Evolutionary conservation across 73 alveolate genomes (phyloP).

Genomic region (Tetrahymena elliotti): DNA sequence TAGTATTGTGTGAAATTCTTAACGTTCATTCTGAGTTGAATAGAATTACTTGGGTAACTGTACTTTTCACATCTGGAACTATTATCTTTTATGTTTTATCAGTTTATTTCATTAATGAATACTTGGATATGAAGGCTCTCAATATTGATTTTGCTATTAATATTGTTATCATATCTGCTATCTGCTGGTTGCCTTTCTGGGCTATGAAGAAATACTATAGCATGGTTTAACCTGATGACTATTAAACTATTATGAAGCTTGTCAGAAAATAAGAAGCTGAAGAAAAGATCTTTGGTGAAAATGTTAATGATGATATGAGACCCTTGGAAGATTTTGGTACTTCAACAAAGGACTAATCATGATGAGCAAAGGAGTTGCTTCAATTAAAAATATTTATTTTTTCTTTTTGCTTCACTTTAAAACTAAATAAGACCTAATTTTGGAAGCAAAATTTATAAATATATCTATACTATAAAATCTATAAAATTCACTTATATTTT

Average conservation of each 20-base stretch:
- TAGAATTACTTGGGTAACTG: background rate
- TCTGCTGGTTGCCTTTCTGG: background rate
- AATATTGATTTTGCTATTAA: background rate
- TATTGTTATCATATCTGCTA: background rate
- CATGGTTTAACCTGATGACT: background rate
- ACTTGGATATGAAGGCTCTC: background rate
- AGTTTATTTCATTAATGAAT: background rate
- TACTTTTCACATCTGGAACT: background rate
- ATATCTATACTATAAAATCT: background rate
- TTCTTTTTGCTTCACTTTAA: background rate
- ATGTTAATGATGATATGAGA: background rate
- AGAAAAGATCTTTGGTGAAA: background rate
- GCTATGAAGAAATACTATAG: background rate
- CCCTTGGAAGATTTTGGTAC: background rate
- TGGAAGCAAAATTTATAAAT: background rate
- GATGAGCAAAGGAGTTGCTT: background rate
- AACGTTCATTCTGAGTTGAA: constrained; percentile 54
- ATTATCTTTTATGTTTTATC: background rate
- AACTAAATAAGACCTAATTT: too few relatives aligned
- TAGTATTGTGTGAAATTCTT: constrained; percentile 63
- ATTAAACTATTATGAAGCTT: background rate
- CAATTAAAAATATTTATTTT: too few relatives aligned
- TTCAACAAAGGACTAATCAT: background rate
- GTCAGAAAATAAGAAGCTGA: background rate
- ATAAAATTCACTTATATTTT: background rate